Evolutionary conservation across 2,329 filamentous ascomycete species (phyloP), one percentile per base, ranked within the genome.

Genomic region (Exophiala aquamarina): DNA sequence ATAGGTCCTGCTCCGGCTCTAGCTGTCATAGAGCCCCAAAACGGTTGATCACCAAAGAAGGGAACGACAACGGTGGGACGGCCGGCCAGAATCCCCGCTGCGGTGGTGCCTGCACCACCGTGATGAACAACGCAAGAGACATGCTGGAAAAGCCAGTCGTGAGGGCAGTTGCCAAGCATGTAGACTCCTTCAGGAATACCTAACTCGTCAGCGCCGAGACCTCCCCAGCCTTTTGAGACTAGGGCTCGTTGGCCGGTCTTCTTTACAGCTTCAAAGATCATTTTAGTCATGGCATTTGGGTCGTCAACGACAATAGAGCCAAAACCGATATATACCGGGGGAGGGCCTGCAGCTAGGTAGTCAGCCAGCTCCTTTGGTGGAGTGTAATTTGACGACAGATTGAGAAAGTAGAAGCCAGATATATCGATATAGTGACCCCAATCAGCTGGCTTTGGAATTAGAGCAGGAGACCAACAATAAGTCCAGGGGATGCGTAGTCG

Each of bases 221-320:
- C 89, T 39, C 89, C 89, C 90, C 89, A 95, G 13, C 89, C 90
- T 61, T 92, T 90, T 0, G 88, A 92, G 1, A 95, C 84, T 1
- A 95, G 70, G 2, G 89, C 89, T 47, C 89, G 77, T n/a, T 87
- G 77, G 1, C 86, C 86, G 1, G 83, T 76, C 8, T 76, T 73
- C 41, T 74, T 70, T 2, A 90, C 74, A 1, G 87, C 86, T 11
- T 87, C 82, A 46, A 91, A 87, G 6, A 92, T 85, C 48, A 84
- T 75, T 15, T 75, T 70, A 0, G 87, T 91, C 66, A 91, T 78
- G 1, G 71, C 79, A 48, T 86, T 79, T 0, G 86, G 86, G 50
- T 91, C 82, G 46, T 90, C 85, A 0, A 91, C 83, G 2, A 92
- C 87, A 42, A 92, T 92, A 0, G 85, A 89, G 0, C 87, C 87